Percentiles rank a stretch among this genome's conserved stretches.
Conservation (phyloP, 2,329 filamentous ascomycete genomes). For the Venturia pyrina region DNA sequence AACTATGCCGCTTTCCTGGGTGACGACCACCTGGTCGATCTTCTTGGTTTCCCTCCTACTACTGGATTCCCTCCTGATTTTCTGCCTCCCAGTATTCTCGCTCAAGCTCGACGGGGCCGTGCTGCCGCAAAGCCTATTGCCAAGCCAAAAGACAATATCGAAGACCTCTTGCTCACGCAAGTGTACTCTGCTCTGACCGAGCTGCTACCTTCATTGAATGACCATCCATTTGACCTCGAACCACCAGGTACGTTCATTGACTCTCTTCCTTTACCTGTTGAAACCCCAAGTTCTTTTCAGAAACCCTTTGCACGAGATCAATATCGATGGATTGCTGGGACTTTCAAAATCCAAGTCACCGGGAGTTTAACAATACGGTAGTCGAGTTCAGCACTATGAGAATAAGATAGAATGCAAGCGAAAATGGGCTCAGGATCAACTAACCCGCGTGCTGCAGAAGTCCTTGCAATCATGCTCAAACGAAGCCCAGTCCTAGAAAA, state of each 20-base stretch:
- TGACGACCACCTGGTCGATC: neutral
- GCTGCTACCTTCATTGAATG: constrained; percentile 20
- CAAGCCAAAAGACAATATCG: neutral
- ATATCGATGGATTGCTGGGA: no score
- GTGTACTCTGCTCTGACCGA: constrained; percentile 15
- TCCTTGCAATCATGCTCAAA: constrained; percentile 25
- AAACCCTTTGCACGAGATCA: no score
- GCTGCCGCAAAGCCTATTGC: neutral
- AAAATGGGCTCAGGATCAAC: no score
- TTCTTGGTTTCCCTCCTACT: no score
- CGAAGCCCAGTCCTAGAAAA: constrained; percentile 28
- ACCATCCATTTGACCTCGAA: constrained; percentile 21
- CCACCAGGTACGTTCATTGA: constrained; percentile 16
- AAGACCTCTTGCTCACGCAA: neutral
- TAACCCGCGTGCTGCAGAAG: constrained; percentile 12
- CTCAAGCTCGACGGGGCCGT: neutral
- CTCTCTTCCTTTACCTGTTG: no score
- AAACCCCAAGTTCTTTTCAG: no score
- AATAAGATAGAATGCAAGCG: no score
- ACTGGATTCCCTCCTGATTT: neutral
- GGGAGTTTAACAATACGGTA: no score
- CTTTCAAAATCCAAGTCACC: no score
- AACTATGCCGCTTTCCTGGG: no score
- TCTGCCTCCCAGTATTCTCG: neutral
- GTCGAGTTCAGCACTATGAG: no score